Evolutionary conservation across 2,329 filamentous ascomycete genomes (phyloP), one percentile per base, ranked within the genome.

Genomic region (Aspergillus terreus): DNA sequence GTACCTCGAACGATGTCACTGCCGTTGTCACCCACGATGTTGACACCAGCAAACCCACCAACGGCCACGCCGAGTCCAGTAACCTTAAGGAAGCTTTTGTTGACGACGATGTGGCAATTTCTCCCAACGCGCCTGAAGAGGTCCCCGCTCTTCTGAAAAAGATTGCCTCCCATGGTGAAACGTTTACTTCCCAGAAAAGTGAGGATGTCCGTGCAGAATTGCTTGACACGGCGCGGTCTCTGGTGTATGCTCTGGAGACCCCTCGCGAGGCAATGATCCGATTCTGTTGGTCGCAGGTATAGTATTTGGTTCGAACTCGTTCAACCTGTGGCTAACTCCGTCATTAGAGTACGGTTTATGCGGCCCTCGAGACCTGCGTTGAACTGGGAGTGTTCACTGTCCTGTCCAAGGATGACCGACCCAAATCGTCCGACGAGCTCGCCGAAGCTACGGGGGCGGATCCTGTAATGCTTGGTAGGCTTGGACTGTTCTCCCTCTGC

Each of bases 231-330:
- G 53, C 58, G 5, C 53, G 58, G 6, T 45, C 57, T 5, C 49
- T 65, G 36, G 54, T 58, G 1, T 52, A 56, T 33, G 69, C 57
- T 49, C 61, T 69, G 11, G 76, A 79, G 56, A 78, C 74, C 0
- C 77, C 77, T 0, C 67, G 76, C 6, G 77, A 80, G 61, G 74
- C 75, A 0, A 77, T 78, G 67, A 68, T 78, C 48, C 67, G 73
- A 49, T 74, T 78, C 42, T 67, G 62, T 54, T 79, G 76, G 74
- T 74, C 72, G 0, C 68, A 78, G 67, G 63, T 63, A 49, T 17
- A 1, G 48, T 49, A 14, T n/a, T 5, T 25, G 33, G 4, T 23
- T 23, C 23, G n/a, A 30, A 17, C 6, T 38, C 19, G 4, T 25
- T 25, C 2, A 2, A n/a, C 4, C 21, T 14, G 6, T 4, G 19